Base-by-base conservation (phyloP, 2,329 filamentous ascomycete genomes). In the Thyridium curvatum region DNA sequence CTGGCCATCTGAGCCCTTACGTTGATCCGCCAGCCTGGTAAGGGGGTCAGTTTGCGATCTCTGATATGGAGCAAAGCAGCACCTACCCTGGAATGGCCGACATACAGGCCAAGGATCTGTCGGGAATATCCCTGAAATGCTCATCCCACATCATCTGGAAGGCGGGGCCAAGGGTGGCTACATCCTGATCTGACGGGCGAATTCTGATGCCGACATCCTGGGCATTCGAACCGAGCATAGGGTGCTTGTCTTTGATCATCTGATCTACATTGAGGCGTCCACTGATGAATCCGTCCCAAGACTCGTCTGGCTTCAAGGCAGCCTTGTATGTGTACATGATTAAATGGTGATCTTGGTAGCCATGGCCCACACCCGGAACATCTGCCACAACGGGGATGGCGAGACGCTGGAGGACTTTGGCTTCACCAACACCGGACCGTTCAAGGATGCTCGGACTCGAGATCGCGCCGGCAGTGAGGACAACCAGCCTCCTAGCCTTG, bases 401-500 rank as follows among this genome's bases (percentile, higher is more conserved):
- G 1, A 58, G 61, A 12, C 47, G 44, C 21, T 54, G 43, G 12
- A 68, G 53, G 10, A 79, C 56, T 2, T 68, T 60, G 1, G 64
- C 58, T 33, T 65, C 62, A n/a, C 77, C 78, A 2, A 84, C 50
- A 8, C 80, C 80, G 1, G 79, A 84, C 15, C 79, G 62, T 52
- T 84, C 77, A 0, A 84, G 67, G 2, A 84, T 64, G 0, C 59
- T 55, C 0, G 77, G 74, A 0, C 74, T 74, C 2, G 71, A 70
- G 6, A 69, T 61, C 0, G 74, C 66, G 10, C 77, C 77, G 4
- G 64, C 62, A 2, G 64, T 61, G 1, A 68, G 46, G 4, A 70
- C 50, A 4, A 82, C 75, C 15, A 79, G 57, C 54, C 74, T 79
- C 7, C 65, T 62, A 3, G 78, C 77, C 33, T 58, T 65, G 14